Evolutionary conservation across 192 early-diverging fungal genomes (phyloP).

Genomic region (Backusella parvicylindrica): DNA sequence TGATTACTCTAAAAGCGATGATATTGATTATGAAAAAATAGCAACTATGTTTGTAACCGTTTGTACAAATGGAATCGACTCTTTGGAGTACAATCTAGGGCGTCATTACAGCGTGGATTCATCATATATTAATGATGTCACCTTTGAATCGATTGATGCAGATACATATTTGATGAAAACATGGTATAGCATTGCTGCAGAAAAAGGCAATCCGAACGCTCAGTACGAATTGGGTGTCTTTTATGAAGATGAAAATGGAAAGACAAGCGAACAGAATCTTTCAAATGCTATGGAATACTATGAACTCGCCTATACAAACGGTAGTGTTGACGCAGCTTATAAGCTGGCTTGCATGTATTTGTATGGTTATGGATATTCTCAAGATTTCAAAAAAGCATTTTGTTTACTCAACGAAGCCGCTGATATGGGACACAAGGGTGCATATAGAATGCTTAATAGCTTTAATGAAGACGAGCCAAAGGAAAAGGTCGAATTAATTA

Average conservation of each 20-base stretch:
- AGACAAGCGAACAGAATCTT: not conserved
- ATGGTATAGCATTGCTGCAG: not conserved
- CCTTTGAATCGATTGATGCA: no score
- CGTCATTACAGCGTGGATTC: not conserved
- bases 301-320: slow-evolving; percentile 1
- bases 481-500: not conserved
- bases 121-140: not conserved
- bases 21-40: not conserved
- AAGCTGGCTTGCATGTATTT: not conserved
- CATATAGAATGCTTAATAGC: not conserved
- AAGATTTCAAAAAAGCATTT: not conserved
- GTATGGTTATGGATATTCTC: not conserved
- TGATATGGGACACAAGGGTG: not conserved
- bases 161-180: not conserved
- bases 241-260: slow-evolving; percentile 20
- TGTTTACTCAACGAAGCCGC: not conserved
- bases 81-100: slow-evolving; percentile 6
- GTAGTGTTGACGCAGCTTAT: slow-evolving; percentile 11
- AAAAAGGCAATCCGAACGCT: slow-evolving; percentile 8
- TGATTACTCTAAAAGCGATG: not conserved
- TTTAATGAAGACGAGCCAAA: not conserved
- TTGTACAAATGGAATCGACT: not conserved
- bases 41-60: not conserved
- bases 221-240: slow-evolving; percentile 23
- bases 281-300: slow-evolving; percentile 22